Evolutionary conservation across 2,329 filamentous ascomycete genomes (phyloP), one percentile per base, ranked within the genome.

Genomic region (Aspergillus tubingensis): DNA sequence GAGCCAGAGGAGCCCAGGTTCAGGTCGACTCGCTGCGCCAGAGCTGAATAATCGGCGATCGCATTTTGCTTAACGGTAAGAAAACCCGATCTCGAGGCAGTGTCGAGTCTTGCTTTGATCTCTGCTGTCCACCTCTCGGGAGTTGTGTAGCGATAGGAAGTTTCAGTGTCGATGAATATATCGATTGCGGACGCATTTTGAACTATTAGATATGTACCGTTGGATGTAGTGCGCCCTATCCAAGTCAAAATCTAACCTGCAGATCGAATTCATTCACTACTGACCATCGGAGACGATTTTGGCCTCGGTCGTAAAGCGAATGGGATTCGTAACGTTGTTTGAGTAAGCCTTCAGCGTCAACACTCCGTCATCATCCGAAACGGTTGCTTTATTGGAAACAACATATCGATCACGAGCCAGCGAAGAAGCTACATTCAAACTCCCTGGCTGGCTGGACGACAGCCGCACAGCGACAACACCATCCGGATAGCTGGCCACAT

Each of bases 401-500:
- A 64, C 53, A 21, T 53, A 55, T 10, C n/a, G 51, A 23, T 25
- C 48, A 2, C 54, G 41, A 19, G 38, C 48, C 30, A 65, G 21
- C 3, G 57, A 59, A 5, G 19, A 25, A 21, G 43, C 19, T 13
- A 64, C 32, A 23, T 54, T 41, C 15, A 64, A 15, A 1, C 25
- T 17, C 0, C 55, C 57, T 3, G 44, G 4, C 49, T 44, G 8
- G 25, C 58, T 64, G 3, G 62, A 53, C 0, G 17, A 43, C 4
- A 64, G 38, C 8, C 62, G 21, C 3, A 61, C 25, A 8, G 48
- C 62, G 13, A 65, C 19, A 1, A 64, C 44, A 3, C 54, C 58
- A 5, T 58, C 57, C 2, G 63, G 59, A 54, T 60, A 54, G 30
- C 63, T 65, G 2, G 62, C 58, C 5, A 65, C 25, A 41, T 62